phyloP scores from a whole-genome alignment of 257 asterid species.

The Plantago ovata region DNA sequence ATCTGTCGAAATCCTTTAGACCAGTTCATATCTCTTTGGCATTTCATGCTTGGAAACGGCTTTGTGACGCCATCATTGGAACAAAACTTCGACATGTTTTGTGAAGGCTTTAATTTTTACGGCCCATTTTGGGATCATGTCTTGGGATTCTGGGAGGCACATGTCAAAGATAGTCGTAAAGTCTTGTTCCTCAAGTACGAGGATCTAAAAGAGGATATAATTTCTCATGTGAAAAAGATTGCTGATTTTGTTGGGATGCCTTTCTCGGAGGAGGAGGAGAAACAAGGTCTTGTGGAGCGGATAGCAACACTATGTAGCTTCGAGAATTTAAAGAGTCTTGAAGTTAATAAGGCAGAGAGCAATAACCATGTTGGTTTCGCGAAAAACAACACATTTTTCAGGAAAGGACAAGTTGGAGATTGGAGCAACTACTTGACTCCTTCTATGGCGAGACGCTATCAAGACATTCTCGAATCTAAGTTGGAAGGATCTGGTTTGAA shows the following conservation, averaged over 20 bases:
- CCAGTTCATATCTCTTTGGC: not conserved
- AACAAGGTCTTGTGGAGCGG: conserved; percentile 2
- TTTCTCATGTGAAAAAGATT: not conserved
- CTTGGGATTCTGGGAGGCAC: conserved; percentile 14
- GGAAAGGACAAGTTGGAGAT: conserved; percentile 26
- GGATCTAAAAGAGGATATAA: conserved; percentile 10
- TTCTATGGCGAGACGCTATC: not conserved
- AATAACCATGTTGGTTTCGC: too few relatives aligned
- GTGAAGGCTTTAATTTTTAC: not conserved
- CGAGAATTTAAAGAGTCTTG: conserved; percentile 4
- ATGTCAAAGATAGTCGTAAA: not conserved
- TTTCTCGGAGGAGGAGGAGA: conserved; percentile 15
- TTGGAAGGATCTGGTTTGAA: conserved; percentile 6
- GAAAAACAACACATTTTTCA: conserved; percentile 5
- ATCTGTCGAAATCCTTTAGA: conserved; percentile 1
- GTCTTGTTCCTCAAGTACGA: conserved; percentile 18
- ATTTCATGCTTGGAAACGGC: not conserved
- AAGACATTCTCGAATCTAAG: not conserved
- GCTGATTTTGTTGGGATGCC: conserved; percentile 14
- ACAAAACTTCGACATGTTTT: not conserved
- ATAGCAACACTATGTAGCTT: conserved; percentile 11
- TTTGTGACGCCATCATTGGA: not conserved
- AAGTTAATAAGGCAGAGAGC: conserved; percentile 7
- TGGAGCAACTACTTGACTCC: conserved; percentile 16
- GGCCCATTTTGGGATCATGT: conserved; percentile 11